Evolutionary conservation across 352 stramenopile genomes (phyloP).

Genomic region (Phytopythium helicoides): DNA sequence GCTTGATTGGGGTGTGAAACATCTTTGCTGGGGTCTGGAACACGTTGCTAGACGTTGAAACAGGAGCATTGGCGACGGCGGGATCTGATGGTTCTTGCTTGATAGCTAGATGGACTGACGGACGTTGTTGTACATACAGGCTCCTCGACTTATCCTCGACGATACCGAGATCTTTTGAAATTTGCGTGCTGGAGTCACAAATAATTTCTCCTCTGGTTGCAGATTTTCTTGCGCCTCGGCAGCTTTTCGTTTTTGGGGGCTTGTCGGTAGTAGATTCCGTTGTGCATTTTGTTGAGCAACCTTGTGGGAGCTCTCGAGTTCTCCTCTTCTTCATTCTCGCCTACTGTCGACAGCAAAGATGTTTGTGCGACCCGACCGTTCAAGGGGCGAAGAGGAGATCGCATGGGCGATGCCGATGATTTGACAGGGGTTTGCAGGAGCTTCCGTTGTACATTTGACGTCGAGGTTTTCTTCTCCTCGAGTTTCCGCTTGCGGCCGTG

Average conservation of each 20-base stretch:
- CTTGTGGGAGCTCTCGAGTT: too few species aligned
- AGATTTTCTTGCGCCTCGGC: neutral
- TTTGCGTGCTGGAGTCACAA: too few species aligned
- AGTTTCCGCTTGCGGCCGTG: slow-evolving; percentile 55
- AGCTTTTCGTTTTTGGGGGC: neutral
- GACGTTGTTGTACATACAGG: too few species aligned
- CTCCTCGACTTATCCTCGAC: too few species aligned
- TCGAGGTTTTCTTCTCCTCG: slow-evolving; percentile 27
- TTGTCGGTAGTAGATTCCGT: neutral
- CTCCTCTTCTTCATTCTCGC: slow-evolving; percentile 1
- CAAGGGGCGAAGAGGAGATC: slow-evolving; percentile 39
- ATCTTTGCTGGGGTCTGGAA: slow-evolving; percentile 6
- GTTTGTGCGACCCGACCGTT: slow-evolving; percentile 28
- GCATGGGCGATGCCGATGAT: slow-evolving; percentile 10
- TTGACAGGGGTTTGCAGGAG: slow-evolving; percentile 75
- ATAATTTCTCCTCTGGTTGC: neutral
- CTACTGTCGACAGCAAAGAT: slow-evolving; percentile 6
- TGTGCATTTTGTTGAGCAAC: neutral
- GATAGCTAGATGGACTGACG: too few species aligned
- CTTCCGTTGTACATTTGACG: slow-evolving; percentile 59
- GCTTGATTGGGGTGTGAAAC: slow-evolving; percentile 21
- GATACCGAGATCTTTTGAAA: too few species aligned
- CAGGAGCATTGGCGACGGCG: too few species aligned
- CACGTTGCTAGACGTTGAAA: neutral
- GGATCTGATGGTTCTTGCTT: too few species aligned